A percentile compares a stretch with the other conserved stretches of the same genome.
Conservation (phyloP, 2,329 filamentous ascomycete species). For the Fusarium napiforme region DNA sequence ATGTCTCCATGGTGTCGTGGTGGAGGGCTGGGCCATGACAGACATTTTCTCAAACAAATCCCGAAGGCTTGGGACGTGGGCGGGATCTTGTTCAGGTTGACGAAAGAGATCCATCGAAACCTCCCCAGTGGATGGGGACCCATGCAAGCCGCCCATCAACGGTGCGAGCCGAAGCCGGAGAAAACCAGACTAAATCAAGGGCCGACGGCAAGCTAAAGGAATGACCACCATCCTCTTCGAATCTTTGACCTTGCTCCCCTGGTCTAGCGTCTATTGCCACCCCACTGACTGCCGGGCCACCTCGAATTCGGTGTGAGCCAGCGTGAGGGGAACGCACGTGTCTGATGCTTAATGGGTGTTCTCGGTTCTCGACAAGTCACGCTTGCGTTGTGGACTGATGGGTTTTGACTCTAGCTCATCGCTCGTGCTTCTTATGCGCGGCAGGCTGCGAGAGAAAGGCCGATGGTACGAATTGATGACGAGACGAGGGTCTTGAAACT, state of each 20-base stretch:
- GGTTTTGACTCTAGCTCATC: slow-evolving; percentile 28
- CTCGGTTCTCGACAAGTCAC: slow-evolving; percentile 35
- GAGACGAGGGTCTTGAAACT: slow-evolving; percentile 35
- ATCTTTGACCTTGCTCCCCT: slow-evolving; percentile 33
- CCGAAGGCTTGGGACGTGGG: slow-evolving; percentile 47
- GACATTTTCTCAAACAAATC: slow-evolving; percentile 34
- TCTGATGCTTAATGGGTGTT: slow-evolving; percentile 49
- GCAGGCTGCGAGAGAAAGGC: slow-evolving; percentile 14
- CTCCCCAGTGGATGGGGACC: slow-evolving; percentile 40
- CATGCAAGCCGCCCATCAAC: slow-evolving; percentile 49
- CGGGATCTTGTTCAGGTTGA: slow-evolving; percentile 42
- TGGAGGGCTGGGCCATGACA: slow-evolving; percentile 32
- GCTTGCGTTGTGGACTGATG: slow-evolving; percentile 28
- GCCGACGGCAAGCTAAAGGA: slow-evolving; percentile 44
- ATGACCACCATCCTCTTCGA: slow-evolving; percentile 30
- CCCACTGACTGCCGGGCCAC: slow-evolving; percentile 35
- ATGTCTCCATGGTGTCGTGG: slow-evolving; percentile 27
- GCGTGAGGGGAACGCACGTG: slow-evolving; percentile 47
- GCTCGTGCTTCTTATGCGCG: slow-evolving; percentile 11
- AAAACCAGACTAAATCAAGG: slow-evolving; percentile 48
- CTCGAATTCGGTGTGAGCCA: slow-evolving; percentile 30
- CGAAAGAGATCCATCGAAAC: slow-evolving; percentile 38
- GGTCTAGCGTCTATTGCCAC: slow-evolving; percentile 39
- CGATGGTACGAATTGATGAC: slow-evolving; percentile 26
- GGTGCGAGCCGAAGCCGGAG: slow-evolving; percentile 53